Evolutionary conservation across 148 eudicot species (phyloP), one percentile per base, ranked within the genome.

Genomic region (Fagopyrum tataricum): DNA sequence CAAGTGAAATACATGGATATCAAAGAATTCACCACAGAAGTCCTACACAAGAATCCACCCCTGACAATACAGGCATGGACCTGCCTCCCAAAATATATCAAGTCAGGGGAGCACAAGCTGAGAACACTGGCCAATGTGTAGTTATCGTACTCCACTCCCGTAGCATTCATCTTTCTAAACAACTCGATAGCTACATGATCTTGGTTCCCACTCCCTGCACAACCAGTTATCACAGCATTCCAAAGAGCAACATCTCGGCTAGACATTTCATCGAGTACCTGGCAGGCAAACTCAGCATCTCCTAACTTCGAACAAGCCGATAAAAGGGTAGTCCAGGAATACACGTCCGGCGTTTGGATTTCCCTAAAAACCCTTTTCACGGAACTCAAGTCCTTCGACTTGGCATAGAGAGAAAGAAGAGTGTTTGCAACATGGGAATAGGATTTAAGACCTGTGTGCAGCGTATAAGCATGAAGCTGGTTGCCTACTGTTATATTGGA

Each of bases 181-280:
- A 88, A 77, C 70, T 72, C 80, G 49, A 93, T 84, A 1, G 81
- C 93, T 77, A 80, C 42, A 43, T 59, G 75, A 31, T 31, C 37
- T 0, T 58, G 39, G 56, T 70, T 14, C 47, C 88, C 91, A 77
- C 73, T 84, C 24, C 87, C 87, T 0, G 81, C 82, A 70, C 89
- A 90, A 6, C 92, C 96, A 8, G 90, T 93, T 37, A 90, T 89
- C 4, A 90, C 81, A 40, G 90, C 96, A 82, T 93, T 93, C 93
- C 93, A 93, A 23, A 87, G 79, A 0, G 82, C 86, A 46, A 84
- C 85, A 76, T 76, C 75, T 82, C 83, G 79, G 0, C 80, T 52
- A 64, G 91, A 85, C 84, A 86, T 87, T 84, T 81, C 42, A 42
- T 86, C 92, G 62, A 93, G 79, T 84, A 93, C 49, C 48, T 73